Base-by-base conservation (phyloP, 2,329 filamentous ascomycete genomes). In the Xylariaceae sp. region DNA sequence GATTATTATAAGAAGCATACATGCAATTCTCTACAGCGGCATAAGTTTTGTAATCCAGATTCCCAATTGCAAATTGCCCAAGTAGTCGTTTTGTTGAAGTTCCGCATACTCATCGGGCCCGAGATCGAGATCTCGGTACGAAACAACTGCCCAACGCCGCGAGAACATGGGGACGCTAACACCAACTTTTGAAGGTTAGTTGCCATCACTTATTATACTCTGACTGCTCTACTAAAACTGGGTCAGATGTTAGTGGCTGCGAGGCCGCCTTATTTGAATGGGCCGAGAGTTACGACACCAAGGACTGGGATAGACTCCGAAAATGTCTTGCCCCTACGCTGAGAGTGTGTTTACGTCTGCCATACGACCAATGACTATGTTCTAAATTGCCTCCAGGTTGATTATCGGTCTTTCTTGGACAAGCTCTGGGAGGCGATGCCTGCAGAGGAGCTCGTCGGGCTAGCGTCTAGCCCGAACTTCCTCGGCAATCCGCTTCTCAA, bases 341-440 rank as follows among this genome's bases (percentile, higher is more conserved):
- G 16, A 16, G 40, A 17, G 40, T 45, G 16, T 14, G 34, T 44
- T 32, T n/a, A 27, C 10, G 3, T 8, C 38, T 20, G n/a, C 20
- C 33, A 10, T 20, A 11, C 23, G 2, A 2, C 36, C 29, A 6
- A n/a, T 17, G 22, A 40, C 38, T 20, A 16, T 2, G 6, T 23
- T 14, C 21, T 32, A 5, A 27, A n/a, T 25, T 41, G 6, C 20
- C 27, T 17, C n/a, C 40, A 61, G 60, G 45, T 61, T 35, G 57
- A 62, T 35, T 61, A 63, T 41, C 43, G 50, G 17, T 22, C 45
- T 12, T 73, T 79, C 57, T 66, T 79, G 49, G 66, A 72, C 65
- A 75, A 77, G 63, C 59, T 74, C 3, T 79, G 76, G 76, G 74
- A 78, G 49, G 62, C 67, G 14, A 78, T 80, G 74, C 74, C 75